Evolutionary conservation across 352 stramenopile genomes (phyloP).

Genomic region (Elongisporangium prolatum): DNA sequence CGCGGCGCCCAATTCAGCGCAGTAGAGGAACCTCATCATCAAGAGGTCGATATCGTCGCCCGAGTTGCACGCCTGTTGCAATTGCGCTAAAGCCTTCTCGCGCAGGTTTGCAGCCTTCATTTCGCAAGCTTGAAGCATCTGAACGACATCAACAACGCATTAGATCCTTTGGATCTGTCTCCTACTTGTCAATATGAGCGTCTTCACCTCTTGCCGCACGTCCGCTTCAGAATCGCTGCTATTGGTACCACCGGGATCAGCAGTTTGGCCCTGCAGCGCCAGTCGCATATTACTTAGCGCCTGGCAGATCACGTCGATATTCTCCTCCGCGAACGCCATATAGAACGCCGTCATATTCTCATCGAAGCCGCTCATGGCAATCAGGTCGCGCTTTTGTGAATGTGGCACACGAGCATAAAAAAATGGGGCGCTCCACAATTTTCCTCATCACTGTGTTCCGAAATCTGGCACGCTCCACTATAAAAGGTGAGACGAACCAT

Average conservation of each 20-base stretch:
- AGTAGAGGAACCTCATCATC: slow-evolving; percentile 49
- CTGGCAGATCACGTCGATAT: slow-evolving; percentile 61
- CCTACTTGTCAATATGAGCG: not conserved
- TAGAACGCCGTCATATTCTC: slow-evolving; percentile 80
- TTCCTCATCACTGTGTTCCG: too few relatives aligned
- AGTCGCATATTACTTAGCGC: slow-evolving; percentile 56
- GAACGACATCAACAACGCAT: not conserved
- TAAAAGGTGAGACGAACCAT: not conserved
- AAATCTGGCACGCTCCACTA: too few relatives aligned
- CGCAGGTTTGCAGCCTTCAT: slow-evolving; percentile 51
- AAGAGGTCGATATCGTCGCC: slow-evolving; percentile 44
- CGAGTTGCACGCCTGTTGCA: slow-evolving; percentile 34
- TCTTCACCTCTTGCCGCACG: slow-evolving; percentile 63
- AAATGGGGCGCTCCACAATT: not conserved
- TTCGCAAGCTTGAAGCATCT: slow-evolving; percentile 75
- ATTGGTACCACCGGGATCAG: not conserved
- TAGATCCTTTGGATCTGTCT: not conserved
- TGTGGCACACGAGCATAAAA: not conserved
- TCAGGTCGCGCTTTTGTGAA: not conserved
- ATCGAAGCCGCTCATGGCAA: slow-evolving; percentile 58
- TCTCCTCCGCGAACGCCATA: slow-evolving; percentile 71
- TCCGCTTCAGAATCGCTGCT: slow-evolving; percentile 11
- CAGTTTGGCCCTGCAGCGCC: slow-evolving; percentile 19
- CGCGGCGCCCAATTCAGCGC: slow-evolving; percentile 32
- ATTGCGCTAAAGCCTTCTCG: slow-evolving; percentile 27